A percentile compares a stretch with the other conserved stretches of the same genome.
Conservation (phyloP, 208 protist species). For the Trypanosoma caninum region DNA sequence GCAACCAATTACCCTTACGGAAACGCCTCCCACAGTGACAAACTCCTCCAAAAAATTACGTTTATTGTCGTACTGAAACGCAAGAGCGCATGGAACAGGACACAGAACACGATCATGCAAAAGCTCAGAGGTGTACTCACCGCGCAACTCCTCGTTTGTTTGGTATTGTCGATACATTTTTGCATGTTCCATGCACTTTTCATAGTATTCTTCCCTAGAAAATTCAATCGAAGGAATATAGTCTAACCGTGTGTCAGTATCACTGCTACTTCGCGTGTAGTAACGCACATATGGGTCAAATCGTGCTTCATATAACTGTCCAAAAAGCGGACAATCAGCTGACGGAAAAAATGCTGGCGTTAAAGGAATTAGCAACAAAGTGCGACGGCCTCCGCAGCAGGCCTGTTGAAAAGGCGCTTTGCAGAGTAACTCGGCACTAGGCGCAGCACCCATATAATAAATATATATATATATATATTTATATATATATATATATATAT, state of each 20-base stretch:
- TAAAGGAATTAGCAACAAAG: constrained; percentile 46
- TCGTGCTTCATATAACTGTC: constrained; percentile 55
- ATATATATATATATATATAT: not conserved
- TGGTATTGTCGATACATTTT: constrained; percentile 11
- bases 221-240: constrained; percentile 35
- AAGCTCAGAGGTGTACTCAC: constrained; percentile 22
- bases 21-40: constrained; percentile 30
- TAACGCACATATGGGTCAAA: constrained; percentile 64
- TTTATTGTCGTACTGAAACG: constrained; percentile 52
- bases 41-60: constrained; percentile 41
- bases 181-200: not conserved
- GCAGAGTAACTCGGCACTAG: constrained; percentile 47
- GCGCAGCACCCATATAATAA: constrained; percentile 53
- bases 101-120: constrained; percentile 19
- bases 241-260: constrained; percentile 30
- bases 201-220: constrained; percentile 35
- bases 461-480: not conserved
- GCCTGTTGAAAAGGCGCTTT: constrained; percentile 42
- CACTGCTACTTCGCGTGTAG: constrained; percentile 39
- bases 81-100: constrained; percentile 56
- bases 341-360: constrained; percentile 52
- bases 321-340: constrained; percentile 43
- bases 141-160: constrained; percentile 35
- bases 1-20: constrained; percentile 55
- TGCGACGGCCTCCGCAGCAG: constrained; percentile 25